A percentile compares a stretch with the other conserved stretches of the same genome.
phyloP scores from a whole-genome alignment of 2,329 filamentous ascomycete species.

The Pseudopyricularia javanii region DNA sequence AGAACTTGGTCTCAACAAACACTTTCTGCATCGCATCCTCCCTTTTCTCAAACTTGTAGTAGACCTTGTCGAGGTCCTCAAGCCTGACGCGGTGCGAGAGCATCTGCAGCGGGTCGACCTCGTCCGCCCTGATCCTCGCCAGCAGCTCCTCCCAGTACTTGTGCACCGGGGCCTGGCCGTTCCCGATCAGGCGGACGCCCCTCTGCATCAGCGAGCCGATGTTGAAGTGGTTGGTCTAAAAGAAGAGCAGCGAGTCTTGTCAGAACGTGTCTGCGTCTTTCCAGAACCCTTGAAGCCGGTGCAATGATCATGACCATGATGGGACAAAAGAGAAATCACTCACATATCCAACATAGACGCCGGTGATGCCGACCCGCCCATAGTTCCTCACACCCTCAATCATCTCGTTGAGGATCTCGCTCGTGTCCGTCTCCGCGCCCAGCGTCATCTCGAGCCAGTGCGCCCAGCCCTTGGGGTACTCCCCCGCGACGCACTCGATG shows the following conservation, averaged over 20 bases:
- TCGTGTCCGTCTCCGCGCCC: constrained; percentile 74
- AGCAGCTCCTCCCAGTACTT: constrained; percentile 76
- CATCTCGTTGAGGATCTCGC: constrained; percentile 71
- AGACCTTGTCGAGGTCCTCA: constrained; percentile 59
- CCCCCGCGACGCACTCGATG: constrained; percentile 54
- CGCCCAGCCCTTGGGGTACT: constrained; percentile 49
- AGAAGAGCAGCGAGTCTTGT: background rate
- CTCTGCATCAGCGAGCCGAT: constrained; percentile 77
- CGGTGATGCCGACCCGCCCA: constrained; percentile 66
- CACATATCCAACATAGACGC: constrained; percentile 50
- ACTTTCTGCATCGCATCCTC: constrained; percentile 74
- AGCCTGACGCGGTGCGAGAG: constrained; percentile 65
- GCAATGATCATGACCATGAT: background rate
- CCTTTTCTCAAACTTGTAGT: constrained; percentile 46
- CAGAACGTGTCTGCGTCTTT: background rate
- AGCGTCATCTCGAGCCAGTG: constrained; percentile 44
- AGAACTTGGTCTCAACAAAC: constrained; percentile 50
- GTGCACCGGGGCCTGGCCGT: constrained; percentile 61
- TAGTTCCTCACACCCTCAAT: constrained; percentile 60
- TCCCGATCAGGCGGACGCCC: constrained; percentile 65
- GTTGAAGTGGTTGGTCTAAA: constrained; percentile 67
- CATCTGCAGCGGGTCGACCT: constrained; percentile 70
- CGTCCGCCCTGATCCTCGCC: constrained; percentile 49
- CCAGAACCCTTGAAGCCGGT: background rate
- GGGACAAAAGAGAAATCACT: constrained; percentile 12